Base-by-base conservation (phyloP, 768 basidiomycete genomes). In the Boletus patriciae region DNA sequence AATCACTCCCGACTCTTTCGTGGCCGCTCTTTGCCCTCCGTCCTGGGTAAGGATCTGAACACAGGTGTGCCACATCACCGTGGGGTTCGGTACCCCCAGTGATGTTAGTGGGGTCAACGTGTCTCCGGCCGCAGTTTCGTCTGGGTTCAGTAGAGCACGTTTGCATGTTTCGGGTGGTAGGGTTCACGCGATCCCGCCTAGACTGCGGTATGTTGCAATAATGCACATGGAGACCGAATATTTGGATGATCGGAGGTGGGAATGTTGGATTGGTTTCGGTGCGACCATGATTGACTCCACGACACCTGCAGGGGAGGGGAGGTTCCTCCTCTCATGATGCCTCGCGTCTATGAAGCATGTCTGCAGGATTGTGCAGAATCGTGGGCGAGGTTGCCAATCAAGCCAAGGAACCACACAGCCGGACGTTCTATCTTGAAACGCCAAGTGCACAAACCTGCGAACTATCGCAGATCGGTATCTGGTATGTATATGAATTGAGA, bases 351-450 rank as follows among this genome's bases (percentile, higher is more conserved):
- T 8, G 11, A 36, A 25, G 42, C 10, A 37, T 9, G 18, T 15
- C 11, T 37, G 18, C 34, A 27, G 18, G 33, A 25, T 4, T 21
- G 19, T 50, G 23, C 43, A 31, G n/a, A 40, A 25, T 31, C 23
- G 38, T 36, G 34, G 41, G 21, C 19, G 19, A 6, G 33, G 38
- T 41, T 45, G 10, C 53, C 6, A 41, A 33, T 43, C 50, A 16
- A 50, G n/a, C 19, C 19, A 33, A 29, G 34, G 38, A 31, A 18
- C 36, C 44, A 4, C 33, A 34, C 41, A 29, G 34, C 44, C 36
- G 51, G 34, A 53, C 15, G 29, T 38, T 44, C 10, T n/a, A 16
- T 18, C 42, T 23, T 63, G 55, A 66, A 66, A 66, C 55, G 53
- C 57, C 64, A 55, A 46, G 60, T 4, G 16, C 25, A 19, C 55